Percentiles rank a stretch among this genome's conserved stretches.
phyloP scores from a whole-genome alignment of 805 yeast species.

The Kuraishia molischiana region DNA sequence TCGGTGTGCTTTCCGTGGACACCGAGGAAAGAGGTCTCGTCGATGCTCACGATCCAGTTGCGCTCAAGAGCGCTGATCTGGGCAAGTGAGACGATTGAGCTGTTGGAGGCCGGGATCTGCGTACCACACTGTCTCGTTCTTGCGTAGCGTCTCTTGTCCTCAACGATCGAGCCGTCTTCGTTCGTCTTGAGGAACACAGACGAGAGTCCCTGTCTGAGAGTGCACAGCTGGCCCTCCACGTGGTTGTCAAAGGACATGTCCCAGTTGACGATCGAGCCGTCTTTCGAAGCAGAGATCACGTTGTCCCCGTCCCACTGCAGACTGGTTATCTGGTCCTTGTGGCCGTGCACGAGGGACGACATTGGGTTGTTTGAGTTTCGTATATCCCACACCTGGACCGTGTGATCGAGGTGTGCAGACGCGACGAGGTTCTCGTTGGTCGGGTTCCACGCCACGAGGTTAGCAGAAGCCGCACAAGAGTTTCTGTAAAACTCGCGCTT shows the following conservation, averaged over 20 bases:
- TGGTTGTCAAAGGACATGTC: conserved; percentile 24
- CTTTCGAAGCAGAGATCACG: conserved; percentile 49
- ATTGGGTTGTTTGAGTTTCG: conserved; percentile 40
- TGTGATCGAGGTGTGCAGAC: conserved; percentile 47
- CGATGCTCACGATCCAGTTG: conserved; percentile 36
- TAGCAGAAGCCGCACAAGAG: conserved; percentile 19
- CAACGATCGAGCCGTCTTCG: conserved; percentile 16
- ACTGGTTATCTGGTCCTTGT: conserved; percentile 41
- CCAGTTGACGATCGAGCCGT: conserved; percentile 67
- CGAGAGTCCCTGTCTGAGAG: conserved; percentile 34
- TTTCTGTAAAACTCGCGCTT: conserved; percentile 12
- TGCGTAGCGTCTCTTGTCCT: conserved; percentile 19
- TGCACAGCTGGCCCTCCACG: conserved; percentile 19
- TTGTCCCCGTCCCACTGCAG: conserved; percentile 50
- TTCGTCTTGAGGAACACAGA: conserved; percentile 27
- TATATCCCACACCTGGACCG: conserved; percentile 68
- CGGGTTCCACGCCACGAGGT: conserved; percentile 54
- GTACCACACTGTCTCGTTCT: conserved; percentile 46
- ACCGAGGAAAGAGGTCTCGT: conserved; percentile 45
- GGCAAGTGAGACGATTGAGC: conserved; percentile 36
- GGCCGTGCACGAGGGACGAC: conserved; percentile 40
- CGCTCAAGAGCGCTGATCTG: conserved; percentile 11
- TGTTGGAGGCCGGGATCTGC: conserved; percentile 48
- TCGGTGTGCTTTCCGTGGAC: conserved; percentile 28
- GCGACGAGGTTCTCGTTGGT: conserved; percentile 52